phyloP scores from a whole-genome alignment of 805 yeast genomes.

The Lipomyces spencermartinsiae region DNA sequence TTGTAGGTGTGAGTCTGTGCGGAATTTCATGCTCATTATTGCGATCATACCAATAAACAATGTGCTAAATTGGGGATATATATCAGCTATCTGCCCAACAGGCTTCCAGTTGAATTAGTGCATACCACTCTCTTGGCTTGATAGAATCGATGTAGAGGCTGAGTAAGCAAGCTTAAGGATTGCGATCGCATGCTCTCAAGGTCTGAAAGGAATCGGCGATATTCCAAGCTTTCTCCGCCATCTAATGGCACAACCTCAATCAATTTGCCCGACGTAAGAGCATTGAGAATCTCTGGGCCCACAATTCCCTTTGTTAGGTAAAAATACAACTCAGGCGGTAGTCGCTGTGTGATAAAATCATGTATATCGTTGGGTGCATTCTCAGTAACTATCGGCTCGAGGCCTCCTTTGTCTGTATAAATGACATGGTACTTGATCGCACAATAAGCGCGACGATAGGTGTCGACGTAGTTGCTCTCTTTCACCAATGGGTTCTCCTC shows the following conservation, averaged over 20 bases:
- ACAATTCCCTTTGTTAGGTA: constrained; percentile 81
- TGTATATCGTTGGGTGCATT: constrained; percentile 79
- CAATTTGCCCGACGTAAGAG: constrained; percentile 63
- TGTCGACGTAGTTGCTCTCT: constrained; percentile 46
- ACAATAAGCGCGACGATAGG: constrained; percentile 71
- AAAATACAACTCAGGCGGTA: constrained; percentile 84
- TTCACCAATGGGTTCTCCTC: constrained; percentile 28
- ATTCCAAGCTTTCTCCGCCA: constrained; percentile 58
- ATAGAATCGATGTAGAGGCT: constrained; percentile 79
- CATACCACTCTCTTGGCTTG: constrained; percentile 54
- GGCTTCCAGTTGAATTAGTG: background rate
- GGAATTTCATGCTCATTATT: constrained; percentile 51
- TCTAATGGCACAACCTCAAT: constrained; percentile 34
- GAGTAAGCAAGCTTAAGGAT: constrained; percentile 71
- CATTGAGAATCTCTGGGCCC: constrained; percentile 66
- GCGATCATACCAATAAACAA: constrained; percentile 62
- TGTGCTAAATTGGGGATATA: constrained; percentile 40
- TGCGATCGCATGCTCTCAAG: constrained; percentile 60
- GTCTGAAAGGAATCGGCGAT: constrained; percentile 53
- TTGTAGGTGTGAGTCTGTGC: constrained; percentile 61
- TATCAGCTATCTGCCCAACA: background rate
- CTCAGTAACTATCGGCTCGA: constrained; percentile 61
- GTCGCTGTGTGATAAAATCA: constrained; percentile 78
- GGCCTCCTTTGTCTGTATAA: constrained; percentile 68
- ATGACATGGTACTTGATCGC: constrained; percentile 77